Base-by-base conservation (phyloP, 2,329 filamentous ascomycete genomes). In the Neofusicoccum laricinum region DNA sequence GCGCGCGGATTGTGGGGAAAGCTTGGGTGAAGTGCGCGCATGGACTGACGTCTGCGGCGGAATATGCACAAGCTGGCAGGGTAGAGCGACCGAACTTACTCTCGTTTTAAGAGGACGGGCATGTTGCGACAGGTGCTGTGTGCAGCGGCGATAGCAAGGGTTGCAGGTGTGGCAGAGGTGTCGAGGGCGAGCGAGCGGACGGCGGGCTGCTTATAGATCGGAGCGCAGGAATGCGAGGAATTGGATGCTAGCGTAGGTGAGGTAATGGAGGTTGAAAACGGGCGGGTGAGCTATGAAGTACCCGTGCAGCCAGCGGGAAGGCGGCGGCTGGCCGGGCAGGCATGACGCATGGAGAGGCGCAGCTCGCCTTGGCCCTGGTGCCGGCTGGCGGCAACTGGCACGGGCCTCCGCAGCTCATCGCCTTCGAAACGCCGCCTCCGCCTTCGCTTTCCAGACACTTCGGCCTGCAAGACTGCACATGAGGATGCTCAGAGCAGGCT, bases 301-400 rank as follows among this genome's bases (percentile, higher is more conserved):
- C 5, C 19, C 11, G 36, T 30, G 32, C 34, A 15, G 48, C 32
- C 32, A 15, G 30, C 49, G 30, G 25, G 25, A 30, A 30, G 25
- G 25, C 25, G 25, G 25, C 25, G 25, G 25, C 25, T 30, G 25
- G 25, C 25, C 25, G 25, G 25, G 25, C 25, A 30, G 41, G 41
- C 55, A 59, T 59, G 55, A 59, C 55, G 55, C 55, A 59, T 25
- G 25, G 55, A 21, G 55, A 59, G 55, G 55, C 55, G 55, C 55
- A 59, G 55, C 55, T 15, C 41, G n/a, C 15, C 55, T 59, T 48
- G 55, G 55, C 55, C 41, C n/a, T n/a, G n/a, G n/a, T n/a, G n/a
- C 41, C 21, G 55, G 40, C 41, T 30, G 5, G 55, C 55, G 41
- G 55, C 41, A 34, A 30, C 55, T 58, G 3, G 40, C 40, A 8